A percentile compares a stretch with the other conserved stretches of the same genome.
Evolutionary conservation across 2,329 filamentous ascomycete species (phyloP).

Genomic region (Colletotrichum costaricense): DNA sequence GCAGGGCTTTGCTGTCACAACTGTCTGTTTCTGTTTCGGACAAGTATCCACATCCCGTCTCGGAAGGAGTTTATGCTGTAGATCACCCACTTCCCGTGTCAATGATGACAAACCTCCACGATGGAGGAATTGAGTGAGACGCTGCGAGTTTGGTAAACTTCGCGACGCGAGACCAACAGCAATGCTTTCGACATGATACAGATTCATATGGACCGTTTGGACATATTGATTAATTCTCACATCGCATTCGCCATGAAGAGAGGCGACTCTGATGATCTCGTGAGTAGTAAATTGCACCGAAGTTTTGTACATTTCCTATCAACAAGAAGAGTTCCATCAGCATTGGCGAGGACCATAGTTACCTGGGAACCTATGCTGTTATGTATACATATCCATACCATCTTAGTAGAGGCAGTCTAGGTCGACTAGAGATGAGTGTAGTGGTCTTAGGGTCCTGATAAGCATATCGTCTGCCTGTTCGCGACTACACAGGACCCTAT

Average conservation of each 20-base stretch:
- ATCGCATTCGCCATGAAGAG: not conserved
- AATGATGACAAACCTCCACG: not conserved
- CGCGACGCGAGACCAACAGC: not conserved
- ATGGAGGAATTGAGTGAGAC: not conserved
- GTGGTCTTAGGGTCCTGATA: no score
- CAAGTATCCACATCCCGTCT: constrained; percentile 9
- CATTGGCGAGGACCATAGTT: no score
- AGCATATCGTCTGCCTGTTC: no score
- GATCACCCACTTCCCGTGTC: not conserved
- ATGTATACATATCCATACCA: no score
- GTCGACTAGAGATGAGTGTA: no score
- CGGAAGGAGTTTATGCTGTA: not conserved
- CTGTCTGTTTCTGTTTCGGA: not conserved
- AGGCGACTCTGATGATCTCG: not conserved
- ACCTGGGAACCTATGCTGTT: no score
- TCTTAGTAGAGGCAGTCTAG: no score
- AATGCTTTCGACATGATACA: not conserved
- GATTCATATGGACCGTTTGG: not conserved
- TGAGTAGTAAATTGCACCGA: not conserved
- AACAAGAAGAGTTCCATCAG: no score
- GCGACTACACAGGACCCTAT: no score
- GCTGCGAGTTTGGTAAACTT: not conserved
- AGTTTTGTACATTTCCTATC: not conserved
- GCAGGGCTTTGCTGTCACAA: not conserved
- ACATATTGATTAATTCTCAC: not conserved